Evolutionary conservation across 306 rosid species (phyloP).

Genomic region (Hylodesmum podocarpum): DNA sequence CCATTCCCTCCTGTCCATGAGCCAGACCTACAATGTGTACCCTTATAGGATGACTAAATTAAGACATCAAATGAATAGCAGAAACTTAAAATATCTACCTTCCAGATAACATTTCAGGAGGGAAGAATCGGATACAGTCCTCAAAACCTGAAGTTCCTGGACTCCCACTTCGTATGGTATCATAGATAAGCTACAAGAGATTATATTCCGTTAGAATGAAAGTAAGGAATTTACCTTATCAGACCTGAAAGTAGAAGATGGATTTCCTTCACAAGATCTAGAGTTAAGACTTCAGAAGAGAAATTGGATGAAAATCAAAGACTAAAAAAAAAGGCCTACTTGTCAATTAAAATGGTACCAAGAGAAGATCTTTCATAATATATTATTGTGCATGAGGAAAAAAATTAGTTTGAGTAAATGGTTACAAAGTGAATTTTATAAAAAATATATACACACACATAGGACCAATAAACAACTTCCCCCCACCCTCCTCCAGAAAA

Average conservation of each 20-base stretch:
- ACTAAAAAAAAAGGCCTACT: background rate
- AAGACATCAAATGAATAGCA: conserved; percentile 6
- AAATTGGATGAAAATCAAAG: conserved; percentile 5
- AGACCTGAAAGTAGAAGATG: conserved; percentile 27
- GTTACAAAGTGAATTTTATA: conserved; percentile 3
- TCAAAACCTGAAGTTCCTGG: conserved; percentile 97
- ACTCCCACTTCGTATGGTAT: conserved; percentile 74
- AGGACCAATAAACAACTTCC: conserved; percentile 1
- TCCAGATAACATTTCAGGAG: conserved; percentile 89
- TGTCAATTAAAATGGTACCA: background rate
- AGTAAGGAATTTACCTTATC: background rate
- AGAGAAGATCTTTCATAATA: conserved; percentile 1
- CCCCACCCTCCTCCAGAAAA: background rate
- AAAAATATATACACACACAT: background rate
- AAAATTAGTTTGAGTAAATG: background rate
- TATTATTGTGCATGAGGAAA: background rate
- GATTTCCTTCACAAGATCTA: conserved; percentile 14
- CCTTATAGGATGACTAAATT: conserved; percentile 14
- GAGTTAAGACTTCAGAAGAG: conserved; percentile 6
- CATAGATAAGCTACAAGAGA: conserved; percentile 82
- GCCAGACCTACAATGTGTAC: conserved; percentile 65
- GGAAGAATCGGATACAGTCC: conserved; percentile 89
- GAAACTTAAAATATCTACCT: conserved; percentile 49
- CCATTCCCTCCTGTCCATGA: conserved; percentile 94
- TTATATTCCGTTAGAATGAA: conserved; percentile 32